Conservation (phyloP, 164 flowering plant species). For the Saururus chinensis region DNA sequence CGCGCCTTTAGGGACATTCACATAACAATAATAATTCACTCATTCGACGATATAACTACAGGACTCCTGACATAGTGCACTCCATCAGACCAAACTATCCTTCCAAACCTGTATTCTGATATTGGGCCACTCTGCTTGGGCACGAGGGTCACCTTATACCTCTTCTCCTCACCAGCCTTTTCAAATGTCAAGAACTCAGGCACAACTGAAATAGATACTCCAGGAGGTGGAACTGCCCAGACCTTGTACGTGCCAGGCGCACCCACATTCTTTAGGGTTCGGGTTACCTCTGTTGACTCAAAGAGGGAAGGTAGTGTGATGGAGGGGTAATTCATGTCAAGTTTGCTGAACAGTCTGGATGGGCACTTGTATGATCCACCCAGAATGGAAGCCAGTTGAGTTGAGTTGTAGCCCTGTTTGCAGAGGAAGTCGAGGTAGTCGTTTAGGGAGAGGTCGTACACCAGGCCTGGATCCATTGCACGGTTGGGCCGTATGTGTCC, state of each 20-base stretch:
- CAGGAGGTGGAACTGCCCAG: conserved; percentile 23
- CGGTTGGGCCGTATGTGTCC: conserved; percentile 54
- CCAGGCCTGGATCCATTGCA: conserved; percentile 60
- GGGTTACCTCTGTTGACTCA: conserved; percentile 18
- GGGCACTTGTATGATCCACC: conserved; percentile 12
- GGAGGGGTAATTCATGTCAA: conserved; percentile 21
- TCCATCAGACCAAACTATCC: conserved; percentile 57
- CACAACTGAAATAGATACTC: conserved; percentile 23
- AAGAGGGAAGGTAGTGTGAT: conserved; percentile 10
- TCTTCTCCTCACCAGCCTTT: conserved; percentile 47
- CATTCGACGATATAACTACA: conserved; percentile 17
- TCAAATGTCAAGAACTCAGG: conserved; percentile 37
- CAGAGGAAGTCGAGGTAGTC: conserved; percentile 21
- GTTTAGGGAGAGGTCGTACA: conserved; percentile 17
- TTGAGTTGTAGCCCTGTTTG: conserved; percentile 23
- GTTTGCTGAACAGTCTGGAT: neutral
- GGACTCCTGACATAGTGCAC: conserved; percentile 58
- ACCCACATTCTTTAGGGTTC: conserved; percentile 65
- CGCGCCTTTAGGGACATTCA: too few relatives aligned
- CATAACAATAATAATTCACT: neutral
- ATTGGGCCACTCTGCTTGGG: conserved; percentile 1
- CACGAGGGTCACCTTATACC: conserved; percentile 24
- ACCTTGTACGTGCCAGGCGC: conserved; percentile 33
- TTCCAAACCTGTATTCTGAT: conserved; percentile 32
- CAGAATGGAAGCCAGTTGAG: conserved; percentile 11